Evolutionary conservation across 352 stramenopile species (phyloP), one percentile per base, ranked within the genome.

Genomic region (Pythium diclinum): DNA sequence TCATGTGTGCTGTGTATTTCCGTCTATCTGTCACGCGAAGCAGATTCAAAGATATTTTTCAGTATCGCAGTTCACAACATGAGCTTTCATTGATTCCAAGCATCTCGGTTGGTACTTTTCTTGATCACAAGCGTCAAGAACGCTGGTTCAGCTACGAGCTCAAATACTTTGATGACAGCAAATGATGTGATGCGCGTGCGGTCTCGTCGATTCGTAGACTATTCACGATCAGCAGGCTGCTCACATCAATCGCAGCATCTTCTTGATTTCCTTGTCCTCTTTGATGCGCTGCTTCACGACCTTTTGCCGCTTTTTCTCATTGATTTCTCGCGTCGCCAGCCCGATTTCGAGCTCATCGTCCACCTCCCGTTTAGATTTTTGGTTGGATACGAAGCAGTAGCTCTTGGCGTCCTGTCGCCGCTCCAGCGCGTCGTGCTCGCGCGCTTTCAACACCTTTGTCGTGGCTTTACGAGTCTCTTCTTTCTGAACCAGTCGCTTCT

Each of bases 251-350:
- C 71, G 67, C 17, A 92, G 70, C 75, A 90, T 72, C 11, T 73
- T 69, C 36, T 86, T 88, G 65, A 90, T 92, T 28, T 90, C 81
- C 40, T 85, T 88, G 71, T 47, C 88, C 77, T 48, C 83, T 9
- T 68, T 66, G 30, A 85, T 81, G 10, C 79, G 76, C 42, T 86
- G 70, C 9, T 69, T 63, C 4, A 82, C 64, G 10, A 53, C 32
- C 9, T 60, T 49, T 14, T 75, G 57, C 13, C 76, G 69, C 19
- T 59, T 65, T 38, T 8, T 38, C 56, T 70, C 44, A 13, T 61
- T 69, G 21, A 0, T 61, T 21, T 63, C 51, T 47, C 38, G 11
- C 3, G 1, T 19, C 2, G 51, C 64, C 19, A 73, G 63, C 25
- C 44, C 69, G 6, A 72, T 59, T 14, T 79, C 57, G 0, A 67